Evolutionary conservation across 352 stramenopile genomes (phyloP), one percentile per base, ranked within the genome.

Genomic region (Phytopythium montanum): DNA sequence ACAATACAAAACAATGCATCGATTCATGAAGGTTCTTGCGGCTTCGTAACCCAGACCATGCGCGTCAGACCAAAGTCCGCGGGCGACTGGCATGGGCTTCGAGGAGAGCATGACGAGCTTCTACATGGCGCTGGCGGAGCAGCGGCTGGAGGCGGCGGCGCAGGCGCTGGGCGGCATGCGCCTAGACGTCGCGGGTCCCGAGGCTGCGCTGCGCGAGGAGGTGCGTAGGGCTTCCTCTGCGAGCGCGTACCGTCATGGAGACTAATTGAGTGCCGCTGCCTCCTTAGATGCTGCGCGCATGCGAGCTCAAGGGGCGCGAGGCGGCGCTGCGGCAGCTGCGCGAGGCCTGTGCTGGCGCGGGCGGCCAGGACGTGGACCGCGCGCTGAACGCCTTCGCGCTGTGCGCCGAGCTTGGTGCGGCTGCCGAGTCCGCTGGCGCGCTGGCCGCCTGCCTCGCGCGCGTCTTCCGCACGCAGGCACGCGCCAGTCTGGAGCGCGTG

Each of bases 21-120:
- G 33, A 38, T 38, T 38, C 33, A 12, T 38, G 9, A 38, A 14
- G 33, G 33, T 16, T 38, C 14, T 16, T n/a, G n/a, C n/a, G n/a
- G n/a, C n/a, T n/a, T n/a, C n/a, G n/a, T n/a, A n/a, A n/a, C n/a
- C n/a, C n/a, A n/a, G n/a, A n/a, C n/a, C n/a, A n/a, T n/a, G n/a
- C n/a, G n/a, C n/a, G n/a, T n/a, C n/a, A n/a, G n/a, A n/a, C n/a
- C n/a, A n/a, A n/a, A n/a, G n/a, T n/a, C n/a, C n/a, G n/a, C n/a
- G n/a, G n/a, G n/a, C 10, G 46, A 31, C 13, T 33, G 39, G 28
- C 44, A 91, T 88, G 79, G 77, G 71, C 72, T 94, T 94, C 61
- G 76, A 94, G 63, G 78, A 90, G 60, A 85, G 82, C 68, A 72
- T 94, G 65, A 90, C 72, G 60, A 65, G 75, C 59, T 94, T 94